Base-by-base conservation (phyloP, 306 rosid genomes). In the Castanea crenata region DNA sequence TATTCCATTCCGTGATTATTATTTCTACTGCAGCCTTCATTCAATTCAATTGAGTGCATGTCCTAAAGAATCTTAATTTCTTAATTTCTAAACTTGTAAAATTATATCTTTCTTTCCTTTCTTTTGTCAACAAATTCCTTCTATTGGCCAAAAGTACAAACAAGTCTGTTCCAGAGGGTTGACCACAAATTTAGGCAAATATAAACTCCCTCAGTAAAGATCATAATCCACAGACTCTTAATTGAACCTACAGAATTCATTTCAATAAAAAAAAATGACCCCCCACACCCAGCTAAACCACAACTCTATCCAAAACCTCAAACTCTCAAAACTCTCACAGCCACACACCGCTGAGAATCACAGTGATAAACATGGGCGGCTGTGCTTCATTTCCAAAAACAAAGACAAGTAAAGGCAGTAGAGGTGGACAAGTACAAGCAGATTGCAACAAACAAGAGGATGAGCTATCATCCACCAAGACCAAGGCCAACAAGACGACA, bases 311-410 rank as follows among this genome's bases (percentile, higher is more conserved):
- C 6, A 55, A 14, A 41, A 8, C 46, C 46, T 41, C 46, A 4
- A 32, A 32, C 34, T 32, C 57, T 67, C 75, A 0, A 69, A 16
- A 57, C 54, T 20, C 74, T 44, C 32, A 2, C 3, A 3, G 46
- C 11, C 21, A 27, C 71, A 64, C 34, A 31, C 10, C 14, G 51
- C 3, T 10, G 10, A 44, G 51, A 6, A 10, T 44, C 44, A 35
- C 7, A 12, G 38, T 1, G 38, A 62, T 20, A 18, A 32, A 54
- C 59, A 92, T 93, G 95, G 98, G 98, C 20, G 81, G 19, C 25
- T 88, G 92, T 55, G 85, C 74, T 70, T 91, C 97, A 21, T 68
- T 86, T 61, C 80, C 61, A 54, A 2, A 10, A 3, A 51, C 34
- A 67, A 31, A 54, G 1, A 46, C 15, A 83, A 71, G 63, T 0